Base-by-base conservation (phyloP, 371 early-diverging fungal species). In the Rozella allomycis region DNA sequence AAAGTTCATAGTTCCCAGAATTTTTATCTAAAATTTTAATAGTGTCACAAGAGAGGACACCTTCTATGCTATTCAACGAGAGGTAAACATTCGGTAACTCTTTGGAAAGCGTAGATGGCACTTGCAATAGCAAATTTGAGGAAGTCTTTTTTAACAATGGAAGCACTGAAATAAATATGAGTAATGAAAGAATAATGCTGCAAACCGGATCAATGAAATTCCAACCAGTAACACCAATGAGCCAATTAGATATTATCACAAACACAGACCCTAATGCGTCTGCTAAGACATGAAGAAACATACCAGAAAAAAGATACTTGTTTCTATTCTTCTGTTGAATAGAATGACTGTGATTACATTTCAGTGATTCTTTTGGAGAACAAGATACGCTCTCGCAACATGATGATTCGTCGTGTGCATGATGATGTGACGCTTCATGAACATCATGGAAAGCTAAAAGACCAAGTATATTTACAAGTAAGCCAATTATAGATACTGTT, bases 181-280 rank as follows among this genome's bases (percentile, higher is more conserved):
- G 50, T 7, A 67, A 46, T 0, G 86, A 81, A 39, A 93, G 87
- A 31, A 84, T 67, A 22, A 93, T 61, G 8, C 86, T 85, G n/a
- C 85, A 84, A 27, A 87, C 62, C 0, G 94, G 88, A 49, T 93
- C 94, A 30, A 84, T 73, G 21, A 87, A 85, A 9, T 76, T 77
- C 88, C 88, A 87, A 3, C 48, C 55, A 51, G 29, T 23, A 3
- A 4, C 11, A 23, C 33, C 27, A 23, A 93, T 83, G 22, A 86
- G 46, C n/a, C 87, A 39, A 0, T 85, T 76, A 0, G 87, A 86
- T 12, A 83, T 65, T 33, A 93, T 85, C 1, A 93, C 90, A 29
- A 87, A 88, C 2, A 85, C 82, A 18, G 84, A 83, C 4, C 94
- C 94, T 10, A 93, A 58, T 1, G 90, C 82, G 51, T 93, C 94